Evolutionary conservation across 768 basidiomycete species (phyloP), one percentile per base, ranked within the genome.

Genomic region (Calvatia gigantea): DNA sequence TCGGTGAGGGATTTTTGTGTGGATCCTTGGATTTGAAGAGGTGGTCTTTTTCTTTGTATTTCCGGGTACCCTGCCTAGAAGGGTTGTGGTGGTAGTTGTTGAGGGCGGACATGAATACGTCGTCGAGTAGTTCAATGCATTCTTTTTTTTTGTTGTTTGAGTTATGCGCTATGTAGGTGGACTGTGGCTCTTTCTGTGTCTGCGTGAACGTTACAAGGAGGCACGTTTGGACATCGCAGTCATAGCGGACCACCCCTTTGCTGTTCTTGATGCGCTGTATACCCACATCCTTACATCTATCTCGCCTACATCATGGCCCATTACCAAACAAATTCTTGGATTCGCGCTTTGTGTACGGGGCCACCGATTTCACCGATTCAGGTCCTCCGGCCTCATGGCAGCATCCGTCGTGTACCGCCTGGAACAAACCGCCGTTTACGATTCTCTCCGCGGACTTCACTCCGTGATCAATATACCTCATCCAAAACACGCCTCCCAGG

Each of bases 81-180:
- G 81, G 85, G 59, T 71, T 76, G 61, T 82, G 81, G 54, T 73
- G 80, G n/a, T n/a, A n/a, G 38, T 72, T 70, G 67, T 87, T 86
- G 35, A 78, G 76, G 4, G 86, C 79, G 31, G 73, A 68, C 80
- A 91, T 86, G 68, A 85, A 84, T 41, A 76, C 69, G 45, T 83
- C 79, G 66, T 96, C 93, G 25, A 90, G 76, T 4, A 94, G 80
- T 62, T 95, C 93, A 32, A 93, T 83, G 56, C 92, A 94, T 75
- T 94, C 90, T 86, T 21, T 35, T 6, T n/a, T 15, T n/a, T n/a
- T n/a, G n/a, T n/a, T n/a, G n/a, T n/a, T n/a, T n/a, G n/a, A n/a
- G n/a, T n/a, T n/a, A n/a, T n/a, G n/a, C n/a, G n/a, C n/a, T n/a
- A n/a, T n/a, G n/a, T n/a, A n/a, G n/a, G n/a, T n/a, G n/a, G n/a